Evolutionary conservation across 2,329 filamentous ascomycete species (phyloP), one percentile per base, ranked within the genome.

Genomic region (Colletotrichum sp.): DNA sequence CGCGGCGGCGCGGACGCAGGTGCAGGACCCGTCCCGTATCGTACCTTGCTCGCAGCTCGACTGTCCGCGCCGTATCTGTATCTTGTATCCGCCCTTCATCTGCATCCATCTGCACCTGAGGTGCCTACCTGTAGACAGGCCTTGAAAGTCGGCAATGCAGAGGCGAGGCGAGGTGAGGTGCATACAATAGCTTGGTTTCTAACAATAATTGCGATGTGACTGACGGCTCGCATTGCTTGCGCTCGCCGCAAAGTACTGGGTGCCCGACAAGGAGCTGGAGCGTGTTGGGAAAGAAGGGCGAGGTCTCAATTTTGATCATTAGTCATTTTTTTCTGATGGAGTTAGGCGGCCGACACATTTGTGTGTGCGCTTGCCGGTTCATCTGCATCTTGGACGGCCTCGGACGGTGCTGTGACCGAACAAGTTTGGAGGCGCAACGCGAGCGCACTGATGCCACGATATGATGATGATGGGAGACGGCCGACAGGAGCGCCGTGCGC

Each of bases 391-490:
- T 63, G 74, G 71, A 58, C 36, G 72, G 48, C 73, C 75, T 77
- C 75, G 75, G 75, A 76, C 73, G 48, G 48, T 58, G 75, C 75
- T 76, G 75, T 77, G 75, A 77, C 75, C 36, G 28, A 60, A 26
- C 30, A 66, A 57, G 75, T 68, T 76, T 76, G 68, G 75, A 73
- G 65, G 61, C 65, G 58, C 34, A 74, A 73, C 21, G 21, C 60
- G 60, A 76, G 55, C 70, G 71, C 74, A 76, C 71, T 67, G 74
- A 76, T 74, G 57, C 71, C 30, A 26, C 30, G 57, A 58, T n/a
- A 55, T 66, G 18, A 26, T 67, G 61, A 58, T 26, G 65, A 38
- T 26, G 36, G 36, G 36, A 16, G 30, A 36, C 13, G 58, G 43
- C 30, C 60, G 72, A 71, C 43, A 65, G 64, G 38, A 48, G 64